These are phyloP conservation scores for Colletotrichum incanum DNA, from an alignment of 2,329 filamentous ascomycete genomes.

Conservation along the genomic window DNA sequence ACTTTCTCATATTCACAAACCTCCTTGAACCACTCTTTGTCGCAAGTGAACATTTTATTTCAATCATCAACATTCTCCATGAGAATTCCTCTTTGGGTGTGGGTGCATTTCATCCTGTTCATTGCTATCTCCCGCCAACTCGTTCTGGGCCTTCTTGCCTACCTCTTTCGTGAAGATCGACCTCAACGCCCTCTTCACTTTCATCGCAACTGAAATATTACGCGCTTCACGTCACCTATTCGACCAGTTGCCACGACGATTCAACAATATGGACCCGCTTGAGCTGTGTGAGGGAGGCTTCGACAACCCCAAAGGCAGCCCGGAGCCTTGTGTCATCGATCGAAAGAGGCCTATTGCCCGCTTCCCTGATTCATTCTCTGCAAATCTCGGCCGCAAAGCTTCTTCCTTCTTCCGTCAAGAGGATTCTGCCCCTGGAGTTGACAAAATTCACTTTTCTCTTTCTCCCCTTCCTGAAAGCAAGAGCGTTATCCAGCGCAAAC, in stretches of 20 bases:
- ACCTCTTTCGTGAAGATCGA: background rate
- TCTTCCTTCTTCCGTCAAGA: slow-evolving; percentile 20
- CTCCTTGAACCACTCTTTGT: background rate
- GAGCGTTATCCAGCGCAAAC: slow-evolving; percentile 26
- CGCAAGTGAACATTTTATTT: background rate
- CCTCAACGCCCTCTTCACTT: slow-evolving; percentile 1
- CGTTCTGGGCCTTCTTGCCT: background rate
- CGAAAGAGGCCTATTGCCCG: slow-evolving; percentile 39
- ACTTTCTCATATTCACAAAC: background rate
- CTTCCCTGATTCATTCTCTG: slow-evolving; percentile 39
- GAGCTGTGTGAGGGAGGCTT: background rate
- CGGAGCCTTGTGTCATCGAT: slow-evolving; percentile 35
- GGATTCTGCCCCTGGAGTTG: background rate
- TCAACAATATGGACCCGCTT: slow-evolving; percentile 11
- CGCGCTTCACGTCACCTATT: too few relatives aligned
- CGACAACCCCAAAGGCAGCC: slow-evolving; percentile 28
- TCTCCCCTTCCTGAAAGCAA: slow-evolving; percentile 27
- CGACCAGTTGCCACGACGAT: background rate
- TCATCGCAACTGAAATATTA: background rate
- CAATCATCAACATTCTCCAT: background rate
- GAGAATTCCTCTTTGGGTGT: background rate
- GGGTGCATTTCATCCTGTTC: slow-evolving; percentile 4
- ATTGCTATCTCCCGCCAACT: background rate
- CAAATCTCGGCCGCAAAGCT: slow-evolving; percentile 36
- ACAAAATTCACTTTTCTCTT: background rate